These are phyloP conservation scores for Saposhnikovia divaricata DNA, from an alignment of 129 eudicot genomes.

Conservation along the genomic window DNA sequence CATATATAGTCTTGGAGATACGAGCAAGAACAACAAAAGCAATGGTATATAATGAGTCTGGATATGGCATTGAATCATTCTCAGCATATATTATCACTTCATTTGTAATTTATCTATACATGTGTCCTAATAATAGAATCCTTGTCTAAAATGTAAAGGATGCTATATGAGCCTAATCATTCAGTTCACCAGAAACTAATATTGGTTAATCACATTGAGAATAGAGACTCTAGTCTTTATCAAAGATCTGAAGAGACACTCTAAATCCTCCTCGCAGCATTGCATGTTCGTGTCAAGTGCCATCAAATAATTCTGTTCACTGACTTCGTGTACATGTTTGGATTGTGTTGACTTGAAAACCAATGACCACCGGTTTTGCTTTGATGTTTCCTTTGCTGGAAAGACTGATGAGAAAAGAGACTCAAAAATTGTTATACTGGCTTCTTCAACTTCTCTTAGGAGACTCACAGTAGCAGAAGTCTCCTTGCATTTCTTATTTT, in stretches of 20 bases:
- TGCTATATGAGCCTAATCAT: not conserved
- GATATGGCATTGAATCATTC: not conserved
- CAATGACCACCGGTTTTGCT: constrained; percentile 11
- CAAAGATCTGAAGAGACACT: not conserved
- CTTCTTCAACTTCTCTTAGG: constrained; percentile 9
- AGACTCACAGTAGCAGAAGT: not conserved
- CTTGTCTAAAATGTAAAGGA: not conserved
- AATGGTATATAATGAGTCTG: not conserved
- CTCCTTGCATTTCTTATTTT: not conserved
- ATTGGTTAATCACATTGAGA: constrained; percentile 4
- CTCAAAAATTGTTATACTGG: not conserved
- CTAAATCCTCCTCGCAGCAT: not conserved
- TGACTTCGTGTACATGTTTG: not conserved
- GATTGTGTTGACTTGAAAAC: constrained; percentile 1
- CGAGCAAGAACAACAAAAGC: not conserved
- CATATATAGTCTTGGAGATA: no score
- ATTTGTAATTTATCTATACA: not conserved
- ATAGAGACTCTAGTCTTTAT: constrained; percentile 6
- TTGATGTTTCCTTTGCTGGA: constrained; percentile 1
- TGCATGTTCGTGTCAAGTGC: not conserved
- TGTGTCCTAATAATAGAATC: not conserved
- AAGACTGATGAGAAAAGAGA: not conserved
- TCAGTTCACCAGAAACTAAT: not conserved
- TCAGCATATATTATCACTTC: not conserved
- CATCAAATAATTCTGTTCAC: constrained; percentile 3